phyloP scores from a whole-genome alignment of 1,284 basidiomycete species.

The Puccinia brachypodii region DNA sequence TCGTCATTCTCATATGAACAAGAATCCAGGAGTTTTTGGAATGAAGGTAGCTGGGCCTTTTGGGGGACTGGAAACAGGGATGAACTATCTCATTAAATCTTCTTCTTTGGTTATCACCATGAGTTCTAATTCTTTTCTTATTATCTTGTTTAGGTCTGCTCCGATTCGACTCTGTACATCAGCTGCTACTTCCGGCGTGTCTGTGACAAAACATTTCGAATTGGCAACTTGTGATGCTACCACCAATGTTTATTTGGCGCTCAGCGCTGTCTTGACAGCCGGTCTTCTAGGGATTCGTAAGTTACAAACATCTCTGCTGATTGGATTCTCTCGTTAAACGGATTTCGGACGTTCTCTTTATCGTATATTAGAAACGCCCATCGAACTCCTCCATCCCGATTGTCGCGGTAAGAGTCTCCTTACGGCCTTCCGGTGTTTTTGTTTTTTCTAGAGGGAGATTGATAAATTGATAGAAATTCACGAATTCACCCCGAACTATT shows the following conservation, averaged over 20 bases:
- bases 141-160: slow-evolving; percentile 4
- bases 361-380: slow-evolving; percentile 8
- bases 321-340: neutral
- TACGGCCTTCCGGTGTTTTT: neutral
- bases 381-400: slow-evolving; percentile 32
- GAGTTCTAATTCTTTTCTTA: neutral
- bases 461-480: neutral
- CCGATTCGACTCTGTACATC: slow-evolving; percentile 43
- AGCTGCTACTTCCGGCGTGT: neutral
- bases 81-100: neutral
- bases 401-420: slow-evolving; percentile 29
- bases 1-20: slow-evolving; percentile 47
- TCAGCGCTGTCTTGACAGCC: slow-evolving; percentile 42
- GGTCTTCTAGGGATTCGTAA: slow-evolving; percentile 44
- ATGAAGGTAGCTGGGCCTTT: slow-evolving; percentile 28
- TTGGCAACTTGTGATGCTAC: slow-evolving; percentile 34
- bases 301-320: neutral
- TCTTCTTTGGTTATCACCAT: neutral
- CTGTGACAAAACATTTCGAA: slow-evolving; percentile 34
- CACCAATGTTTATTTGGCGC: slow-evolving; percentile 33
- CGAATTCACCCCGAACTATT: neutral
- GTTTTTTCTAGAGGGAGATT: neutral
- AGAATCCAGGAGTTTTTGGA: slow-evolving; percentile 1
- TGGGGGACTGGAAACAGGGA: slow-evolving; percentile 44
- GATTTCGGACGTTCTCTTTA: neutral